Percentiles rank a stretch among this genome's conserved stretches.
Evolutionary conservation across 2,329 filamentous ascomycete species (phyloP).

Genomic region (Pestalotiopsis sp.): DNA sequence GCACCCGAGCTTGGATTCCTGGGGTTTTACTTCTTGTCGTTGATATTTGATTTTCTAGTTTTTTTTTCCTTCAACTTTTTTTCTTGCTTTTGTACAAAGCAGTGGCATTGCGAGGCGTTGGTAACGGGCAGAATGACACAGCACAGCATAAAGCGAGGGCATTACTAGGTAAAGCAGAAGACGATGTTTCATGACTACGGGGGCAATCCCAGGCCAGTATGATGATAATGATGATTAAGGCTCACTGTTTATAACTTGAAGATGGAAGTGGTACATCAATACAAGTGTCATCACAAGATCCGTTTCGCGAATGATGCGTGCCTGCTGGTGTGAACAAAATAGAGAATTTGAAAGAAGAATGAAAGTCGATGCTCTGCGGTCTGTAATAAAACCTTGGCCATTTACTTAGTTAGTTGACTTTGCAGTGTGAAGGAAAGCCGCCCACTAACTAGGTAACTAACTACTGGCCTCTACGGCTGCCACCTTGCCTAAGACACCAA

Average conservation of each 20-base stretch:
- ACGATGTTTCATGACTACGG: neutral
- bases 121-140: neutral
- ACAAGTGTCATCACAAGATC: too few relatives aligned
- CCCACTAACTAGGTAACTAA: neutral
- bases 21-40: neutral
- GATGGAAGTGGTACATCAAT: too few relatives aligned
- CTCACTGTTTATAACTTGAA: too few relatives aligned
- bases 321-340: too few relatives aligned
- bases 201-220: too few relatives aligned
- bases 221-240: too few relatives aligned
- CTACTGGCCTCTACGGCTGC: neutral
- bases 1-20: too few relatives aligned
- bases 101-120: slow-evolving; percentile 8
- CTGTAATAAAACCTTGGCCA: neutral
- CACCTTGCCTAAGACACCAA: neutral
- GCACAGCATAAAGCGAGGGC: neutral
- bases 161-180: neutral
- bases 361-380: too few relatives aligned
- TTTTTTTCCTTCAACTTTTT: neutral
- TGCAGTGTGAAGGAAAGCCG: neutral
- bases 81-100: neutral
- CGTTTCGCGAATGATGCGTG: too few relatives aligned
- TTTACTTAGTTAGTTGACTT: neutral
- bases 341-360: too few relatives aligned
- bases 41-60: neutral